Conservation (phyloP, 805 yeast genomes). For the Pichia cabralensis region DNA sequence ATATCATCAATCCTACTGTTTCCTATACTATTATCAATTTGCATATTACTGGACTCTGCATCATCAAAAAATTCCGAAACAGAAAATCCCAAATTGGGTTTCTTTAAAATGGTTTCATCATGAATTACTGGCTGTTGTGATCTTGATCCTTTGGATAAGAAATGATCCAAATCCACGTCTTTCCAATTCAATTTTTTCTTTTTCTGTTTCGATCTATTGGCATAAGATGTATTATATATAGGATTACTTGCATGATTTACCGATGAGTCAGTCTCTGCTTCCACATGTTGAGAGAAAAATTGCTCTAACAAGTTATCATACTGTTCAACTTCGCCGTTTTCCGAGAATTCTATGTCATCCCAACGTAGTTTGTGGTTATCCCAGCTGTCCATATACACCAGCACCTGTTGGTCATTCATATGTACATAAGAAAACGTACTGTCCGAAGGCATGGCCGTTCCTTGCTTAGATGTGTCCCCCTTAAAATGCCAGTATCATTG, state of each 20-base stretch:
- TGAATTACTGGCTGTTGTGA: slow-evolving; percentile 8
- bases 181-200: slow-evolving; percentile 23
- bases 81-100: slow-evolving; percentile 16
- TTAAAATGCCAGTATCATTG: no score
- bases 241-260: slow-evolving; percentile 18
- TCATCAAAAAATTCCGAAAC: no score
- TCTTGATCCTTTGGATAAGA: slow-evolving; percentile 2
- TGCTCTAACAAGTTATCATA: slow-evolving; percentile 19
- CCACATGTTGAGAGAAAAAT: slow-evolving; percentile 20
- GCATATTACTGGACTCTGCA: no score
- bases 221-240: slow-evolving; percentile 20
- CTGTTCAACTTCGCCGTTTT: slow-evolving; percentile 10
- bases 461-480: no score
- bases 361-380: slow-evolving; percentile 21
- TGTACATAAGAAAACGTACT: slow-evolving; percentile 21
- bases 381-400: slow-evolving; percentile 26
- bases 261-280: slow-evolving; percentile 18
- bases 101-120: slow-evolving; percentile 19
- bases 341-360: slow-evolving; percentile 25
- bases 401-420: slow-evolving; percentile 22
- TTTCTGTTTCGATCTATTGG: slow-evolving; percentile 19
- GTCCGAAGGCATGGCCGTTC: slow-evolving; percentile 12
- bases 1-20: background rate
- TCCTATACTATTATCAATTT: no score
- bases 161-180: slow-evolving; percentile 11